Conservation (phyloP, 2,329 filamentous ascomycete species). For the Cordyceps cateniannulata region DNA sequence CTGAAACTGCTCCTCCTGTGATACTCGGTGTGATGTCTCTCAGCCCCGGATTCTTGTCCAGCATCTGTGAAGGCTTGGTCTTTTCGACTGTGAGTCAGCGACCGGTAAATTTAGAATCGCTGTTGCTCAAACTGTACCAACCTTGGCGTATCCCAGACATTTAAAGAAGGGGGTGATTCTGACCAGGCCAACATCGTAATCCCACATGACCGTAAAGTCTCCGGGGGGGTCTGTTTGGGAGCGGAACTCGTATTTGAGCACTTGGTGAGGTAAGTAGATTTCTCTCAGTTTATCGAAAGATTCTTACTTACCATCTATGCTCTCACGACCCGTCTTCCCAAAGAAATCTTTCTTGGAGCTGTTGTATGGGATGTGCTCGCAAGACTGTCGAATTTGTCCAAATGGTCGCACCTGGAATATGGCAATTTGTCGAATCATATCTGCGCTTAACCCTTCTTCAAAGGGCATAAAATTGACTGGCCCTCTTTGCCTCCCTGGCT, state of each 20-base stretch:
- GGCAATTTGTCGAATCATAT: conserved; percentile 50
- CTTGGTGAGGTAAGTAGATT: conserved; percentile 35
- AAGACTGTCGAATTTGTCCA: conserved; percentile 53
- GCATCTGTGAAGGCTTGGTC: conserved; percentile 84
- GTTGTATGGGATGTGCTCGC: conserved; percentile 83
- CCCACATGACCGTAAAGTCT: conserved; percentile 83
- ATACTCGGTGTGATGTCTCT: conserved; percentile 90
- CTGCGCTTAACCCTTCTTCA: conserved; percentile 53
- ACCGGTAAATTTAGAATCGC: neutral
- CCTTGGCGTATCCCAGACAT: conserved; percentile 81
- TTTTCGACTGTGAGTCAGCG: conserved; percentile 29
- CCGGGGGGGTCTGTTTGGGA: conserved; percentile 55
- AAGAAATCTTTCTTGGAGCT: conserved; percentile 89
- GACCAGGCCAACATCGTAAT: conserved; percentile 90
- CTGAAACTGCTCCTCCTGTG: conserved; percentile 82
- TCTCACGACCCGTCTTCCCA: conserved; percentile 78
- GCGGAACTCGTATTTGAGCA: conserved; percentile 78
- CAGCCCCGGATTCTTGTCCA: conserved; percentile 71
- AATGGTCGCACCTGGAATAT: conserved; percentile 62
- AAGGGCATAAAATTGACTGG: conserved; percentile 67
- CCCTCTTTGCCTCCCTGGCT: conserved; percentile 47
- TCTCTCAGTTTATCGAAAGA: neutral
- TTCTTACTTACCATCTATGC: conserved; percentile 67
- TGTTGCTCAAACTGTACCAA: conserved; percentile 31
- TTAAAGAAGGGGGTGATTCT: conserved; percentile 95